Percentiles rank a stretch among this genome's conserved stretches.
These are phyloP conservation scores for Pisolithus albus DNA, from an alignment of 768 basidiomycete genomes.

Conservation along the genomic window DNA sequence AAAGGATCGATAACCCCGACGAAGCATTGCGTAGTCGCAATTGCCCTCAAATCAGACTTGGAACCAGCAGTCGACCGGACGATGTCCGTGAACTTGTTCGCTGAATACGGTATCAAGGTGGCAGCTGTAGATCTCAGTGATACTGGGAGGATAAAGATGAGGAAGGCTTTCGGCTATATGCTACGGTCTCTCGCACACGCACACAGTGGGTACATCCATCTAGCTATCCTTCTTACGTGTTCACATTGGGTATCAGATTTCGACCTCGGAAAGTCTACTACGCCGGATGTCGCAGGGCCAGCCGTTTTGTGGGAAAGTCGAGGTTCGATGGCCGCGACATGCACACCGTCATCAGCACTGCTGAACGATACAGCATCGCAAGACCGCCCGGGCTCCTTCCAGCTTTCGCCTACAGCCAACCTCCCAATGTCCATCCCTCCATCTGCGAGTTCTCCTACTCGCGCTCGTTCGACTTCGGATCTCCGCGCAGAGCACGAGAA, in stretches of 20 bases:
- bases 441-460: conserved; percentile 41
- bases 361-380: conserved; percentile 28
- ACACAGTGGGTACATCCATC: conserved; percentile 22
- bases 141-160: conserved; percentile 63
- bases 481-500: conserved; percentile 38
- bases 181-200: conserved; percentile 55
- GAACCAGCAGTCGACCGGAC: conserved; percentile 51
- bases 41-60: conserved; percentile 85
- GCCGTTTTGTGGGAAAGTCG: conserved; percentile 50
- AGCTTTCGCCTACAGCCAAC: conserved; percentile 28
- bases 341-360: conserved; percentile 38
- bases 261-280: conserved; percentile 65
- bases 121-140: conserved; percentile 64
- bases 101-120: conserved; percentile 66
- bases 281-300: conserved; percentile 50
- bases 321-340: conserved; percentile 43
- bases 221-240: not conserved
- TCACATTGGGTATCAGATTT: conserved; percentile 25
- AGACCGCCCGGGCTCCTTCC: conserved; percentile 19
- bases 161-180: conserved; percentile 67
- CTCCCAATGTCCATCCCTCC: conserved; percentile 34
- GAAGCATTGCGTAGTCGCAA: conserved; percentile 60
- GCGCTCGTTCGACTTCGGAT: conserved; percentile 52
- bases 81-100: conserved; percentile 42
- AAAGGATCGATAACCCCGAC: conserved; percentile 53